Conservation (phyloP, 176 grass and related monocot genomes). For the maize (Zea mays) region DNA sequence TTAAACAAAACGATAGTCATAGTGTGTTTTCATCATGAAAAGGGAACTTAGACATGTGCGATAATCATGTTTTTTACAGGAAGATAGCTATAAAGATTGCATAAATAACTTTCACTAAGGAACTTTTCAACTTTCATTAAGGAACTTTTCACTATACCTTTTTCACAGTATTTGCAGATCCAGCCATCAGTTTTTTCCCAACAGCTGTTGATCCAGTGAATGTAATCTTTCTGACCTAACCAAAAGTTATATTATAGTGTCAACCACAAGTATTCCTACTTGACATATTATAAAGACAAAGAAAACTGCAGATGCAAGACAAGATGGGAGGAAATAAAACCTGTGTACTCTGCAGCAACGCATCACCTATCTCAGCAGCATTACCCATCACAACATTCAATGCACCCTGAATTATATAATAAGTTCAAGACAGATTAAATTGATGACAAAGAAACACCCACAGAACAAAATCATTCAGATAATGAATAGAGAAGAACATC, state of each 20-base stretch:
- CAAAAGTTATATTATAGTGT: conserved; percentile 40
- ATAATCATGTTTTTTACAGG: neutral
- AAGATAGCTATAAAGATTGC: conserved; percentile 18
- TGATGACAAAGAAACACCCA: conserved; percentile 6
- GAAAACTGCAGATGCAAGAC: neutral
- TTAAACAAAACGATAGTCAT: conserved; percentile 8
- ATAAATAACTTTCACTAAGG: neutral
- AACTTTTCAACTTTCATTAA: neutral
- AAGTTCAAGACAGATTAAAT: conserved; percentile 20
- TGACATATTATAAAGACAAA: conserved; percentile 21
- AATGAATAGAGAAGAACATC: conserved; percentile 4
- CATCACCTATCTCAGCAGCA: conserved; percentile 84
- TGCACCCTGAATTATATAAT: conserved; percentile 66
- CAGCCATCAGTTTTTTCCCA: conserved; percentile 93
- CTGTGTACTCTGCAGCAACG: conserved; percentile 75
- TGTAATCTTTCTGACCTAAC: conserved; percentile 94
- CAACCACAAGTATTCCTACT: conserved; percentile 27
- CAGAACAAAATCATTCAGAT: conserved; percentile 8
- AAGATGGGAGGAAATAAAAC: conserved; percentile 42
- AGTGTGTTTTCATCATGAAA: neutral
- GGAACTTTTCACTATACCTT: conserved; percentile 55
- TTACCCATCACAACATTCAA: conserved; percentile 94
- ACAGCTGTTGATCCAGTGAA: conserved; percentile 98
- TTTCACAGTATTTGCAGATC: conserved; percentile 90
- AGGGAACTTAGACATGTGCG: neutral